Percentiles rank a stretch among this genome's conserved stretches.
Evolutionary conservation across 495 filamentous ascomycete species (phyloP).

Genomic region (Pseudomonodictys pantanalensis): DNA sequence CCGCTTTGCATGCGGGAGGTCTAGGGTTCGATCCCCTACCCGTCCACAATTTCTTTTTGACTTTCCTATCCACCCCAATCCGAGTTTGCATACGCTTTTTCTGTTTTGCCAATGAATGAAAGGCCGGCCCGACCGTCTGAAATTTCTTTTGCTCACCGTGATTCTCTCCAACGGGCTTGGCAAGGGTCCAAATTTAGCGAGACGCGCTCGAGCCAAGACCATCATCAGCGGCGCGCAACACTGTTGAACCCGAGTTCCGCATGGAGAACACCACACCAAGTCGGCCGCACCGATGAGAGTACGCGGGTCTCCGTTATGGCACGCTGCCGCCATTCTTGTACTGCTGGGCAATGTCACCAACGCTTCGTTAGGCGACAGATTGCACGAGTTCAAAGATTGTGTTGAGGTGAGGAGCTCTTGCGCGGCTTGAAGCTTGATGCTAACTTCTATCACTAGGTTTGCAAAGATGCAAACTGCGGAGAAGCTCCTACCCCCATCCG

Average conservation of each 20-base stretch:
- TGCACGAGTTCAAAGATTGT: conserved; percentile 88
- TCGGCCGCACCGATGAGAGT: conserved; percentile 21
- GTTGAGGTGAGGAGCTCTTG: conserved; percentile 60
- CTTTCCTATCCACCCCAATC: background rate
- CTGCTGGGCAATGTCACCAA: conserved; percentile 50
- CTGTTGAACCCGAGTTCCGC: background rate
- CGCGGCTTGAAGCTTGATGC: conserved; percentile 7
- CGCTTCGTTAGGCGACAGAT: conserved; percentile 79
- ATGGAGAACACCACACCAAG: conserved; percentile 3
- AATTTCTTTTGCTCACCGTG: too few species aligned
- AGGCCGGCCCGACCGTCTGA: too few species aligned
- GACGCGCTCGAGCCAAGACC: background rate
- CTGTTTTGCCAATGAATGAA: background rate
- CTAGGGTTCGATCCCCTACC: conserved; percentile 41
- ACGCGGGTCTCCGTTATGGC: conserved; percentile 31
- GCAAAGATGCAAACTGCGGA: conserved; percentile 75
- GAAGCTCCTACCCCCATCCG: conserved; percentile 50
- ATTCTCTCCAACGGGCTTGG: background rate
- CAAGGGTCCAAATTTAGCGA: background rate
- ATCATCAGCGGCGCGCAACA: conserved; percentile 9
- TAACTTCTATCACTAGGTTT: conserved; percentile 58
- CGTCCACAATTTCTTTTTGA: conserved; percentile 32
- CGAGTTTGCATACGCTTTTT: background rate
- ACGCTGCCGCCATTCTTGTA: conserved; percentile 13
- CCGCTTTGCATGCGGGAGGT: conserved; percentile 45